Percentiles rank a stretch among this genome's conserved stretches.
phyloP scores from a whole-genome alignment of 768 basidiomycete species.

The Lepiota subincarnata region DNA sequence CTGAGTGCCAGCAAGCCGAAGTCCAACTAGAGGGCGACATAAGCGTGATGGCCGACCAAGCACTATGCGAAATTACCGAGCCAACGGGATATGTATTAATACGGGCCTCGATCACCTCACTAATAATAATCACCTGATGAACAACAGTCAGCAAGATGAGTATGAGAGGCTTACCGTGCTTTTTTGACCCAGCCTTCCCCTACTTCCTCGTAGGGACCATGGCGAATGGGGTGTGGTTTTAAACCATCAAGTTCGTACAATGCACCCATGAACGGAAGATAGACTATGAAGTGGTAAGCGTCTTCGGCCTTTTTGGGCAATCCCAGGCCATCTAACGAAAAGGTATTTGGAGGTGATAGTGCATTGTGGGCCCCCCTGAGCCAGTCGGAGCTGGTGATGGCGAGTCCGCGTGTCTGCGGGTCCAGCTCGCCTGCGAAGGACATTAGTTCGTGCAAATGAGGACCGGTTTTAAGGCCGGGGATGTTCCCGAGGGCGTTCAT shows the following conservation, averaged over 20 bases:
- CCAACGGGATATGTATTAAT: slow-evolving; percentile 90
- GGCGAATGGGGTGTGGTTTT: slow-evolving; percentile 72
- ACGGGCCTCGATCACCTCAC: slow-evolving; percentile 80
- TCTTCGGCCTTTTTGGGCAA: slow-evolving; percentile 66
- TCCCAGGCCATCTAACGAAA: slow-evolving; percentile 82
- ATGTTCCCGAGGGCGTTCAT: slow-evolving; percentile 88
- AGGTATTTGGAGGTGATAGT: slow-evolving; percentile 84
- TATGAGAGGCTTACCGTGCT: slow-evolving; percentile 54
- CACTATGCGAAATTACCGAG: slow-evolving; percentile 54
- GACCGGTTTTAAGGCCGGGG: slow-evolving; percentile 54
- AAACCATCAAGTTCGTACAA: slow-evolving; percentile 95
- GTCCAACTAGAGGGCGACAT: slow-evolving; percentile 54
- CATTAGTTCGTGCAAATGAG: slow-evolving; percentile 68
- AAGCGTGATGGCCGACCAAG: neutral
- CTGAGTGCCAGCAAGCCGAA: slow-evolving; percentile 90
- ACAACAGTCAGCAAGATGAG: slow-evolving; percentile 14
- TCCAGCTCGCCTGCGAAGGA: slow-evolving; percentile 85
- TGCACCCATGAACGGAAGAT: slow-evolving; percentile 77
- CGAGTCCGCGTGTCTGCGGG: slow-evolving; percentile 77
- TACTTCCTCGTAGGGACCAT: slow-evolving; percentile 64
- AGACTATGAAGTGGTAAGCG: slow-evolving; percentile 96
- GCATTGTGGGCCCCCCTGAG: slow-evolving; percentile 86
- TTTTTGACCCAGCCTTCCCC: slow-evolving; percentile 82
- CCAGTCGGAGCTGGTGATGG: slow-evolving; percentile 78
- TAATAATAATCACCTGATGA: slow-evolving; percentile 26